Base-by-base conservation (phyloP, 139 green algal genomes). In the Microglena sp. region DNA sequence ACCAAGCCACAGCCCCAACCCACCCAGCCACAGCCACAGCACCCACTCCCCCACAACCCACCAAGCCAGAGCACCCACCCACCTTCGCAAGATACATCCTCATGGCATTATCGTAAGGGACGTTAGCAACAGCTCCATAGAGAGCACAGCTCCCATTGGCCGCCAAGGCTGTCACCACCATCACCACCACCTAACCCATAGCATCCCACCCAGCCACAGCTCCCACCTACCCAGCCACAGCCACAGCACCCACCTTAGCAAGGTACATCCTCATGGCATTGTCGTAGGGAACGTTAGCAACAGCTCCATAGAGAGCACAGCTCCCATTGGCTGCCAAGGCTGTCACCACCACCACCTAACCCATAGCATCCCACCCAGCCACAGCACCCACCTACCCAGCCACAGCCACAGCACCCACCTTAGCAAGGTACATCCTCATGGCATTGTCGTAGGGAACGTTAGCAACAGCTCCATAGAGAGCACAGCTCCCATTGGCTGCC, bases 291-390 rank as follows among this genome's bases (percentile, higher is more conserved):
- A 73, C n/a, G 26, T 79, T 73, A 24, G 72, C 78, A 18, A 85
- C 31, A 22, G 26, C 28, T 6, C 77, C 82, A 33, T 86, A 70
- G 45, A 81, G 45, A 0, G 71, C 76, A 1, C 71, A 75, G 2
- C 69, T 67, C 4, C 63, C 62, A 35, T 92, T 90, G 70, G 76
- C 79, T 0, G 72, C 46, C 4, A 82, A n/a, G 0, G 80, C 86
- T 24, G 73, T 84, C 4, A 80, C 72, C 1, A 90, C 58, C 22
- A 94, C 76, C n/a, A n/a, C n/a, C n/a, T n/a, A 24, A n/a, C 21
- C 11, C 50, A 59, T n/a, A 59, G 21, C 50, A 18, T 59, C 18
- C 11, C 21, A 59, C 50, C 26, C 11, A 27, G 6, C 50, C 21
- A 26, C 40, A 50, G 40, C 40, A 50, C 40, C 40, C 40, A 11